Conservation (phyloP, 2,329 filamentous ascomycete species). For the Drechslerella stenobrocha region DNA sequence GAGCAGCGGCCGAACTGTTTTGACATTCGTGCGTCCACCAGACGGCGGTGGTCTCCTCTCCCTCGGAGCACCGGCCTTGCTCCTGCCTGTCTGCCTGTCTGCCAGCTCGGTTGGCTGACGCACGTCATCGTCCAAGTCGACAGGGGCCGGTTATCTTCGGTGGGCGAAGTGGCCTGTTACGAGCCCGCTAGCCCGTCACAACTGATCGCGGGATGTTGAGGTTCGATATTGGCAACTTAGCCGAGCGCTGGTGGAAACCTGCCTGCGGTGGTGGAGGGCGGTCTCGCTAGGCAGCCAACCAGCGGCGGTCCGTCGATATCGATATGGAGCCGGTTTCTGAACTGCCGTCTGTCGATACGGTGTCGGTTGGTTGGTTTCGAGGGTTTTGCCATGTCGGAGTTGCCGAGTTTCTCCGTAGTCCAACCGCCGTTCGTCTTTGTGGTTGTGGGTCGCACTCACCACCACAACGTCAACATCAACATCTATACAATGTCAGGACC, state of each 20-base stretch:
- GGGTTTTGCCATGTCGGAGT: no score
- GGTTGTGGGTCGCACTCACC: no score
- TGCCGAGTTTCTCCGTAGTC: no score
- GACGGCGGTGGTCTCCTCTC: no score
- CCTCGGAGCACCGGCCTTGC: no score
- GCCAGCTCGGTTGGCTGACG: constrained; percentile 6
- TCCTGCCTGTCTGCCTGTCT: background rate
- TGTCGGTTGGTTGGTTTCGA: background rate
- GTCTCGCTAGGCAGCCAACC: background rate
- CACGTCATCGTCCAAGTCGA: background rate
- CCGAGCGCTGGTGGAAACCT: background rate
- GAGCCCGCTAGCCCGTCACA: background rate
- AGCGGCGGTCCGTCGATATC: background rate
- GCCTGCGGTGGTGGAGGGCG: background rate
- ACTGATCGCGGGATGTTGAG: no score
- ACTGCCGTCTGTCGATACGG: constrained; percentile 2
- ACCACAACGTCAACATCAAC: no score
- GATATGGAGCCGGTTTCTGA: background rate
- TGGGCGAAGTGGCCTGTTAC: constrained; percentile 4
- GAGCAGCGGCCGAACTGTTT: no score
- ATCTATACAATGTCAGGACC: background rate
- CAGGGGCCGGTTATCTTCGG: constrained; percentile 7
- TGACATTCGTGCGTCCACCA: no score
- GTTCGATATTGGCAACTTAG: background rate
- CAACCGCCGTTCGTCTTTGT: no score